Evolutionary conservation across 306 rosid species (phyloP).

Genomic region (Benincasa hispida): DNA sequence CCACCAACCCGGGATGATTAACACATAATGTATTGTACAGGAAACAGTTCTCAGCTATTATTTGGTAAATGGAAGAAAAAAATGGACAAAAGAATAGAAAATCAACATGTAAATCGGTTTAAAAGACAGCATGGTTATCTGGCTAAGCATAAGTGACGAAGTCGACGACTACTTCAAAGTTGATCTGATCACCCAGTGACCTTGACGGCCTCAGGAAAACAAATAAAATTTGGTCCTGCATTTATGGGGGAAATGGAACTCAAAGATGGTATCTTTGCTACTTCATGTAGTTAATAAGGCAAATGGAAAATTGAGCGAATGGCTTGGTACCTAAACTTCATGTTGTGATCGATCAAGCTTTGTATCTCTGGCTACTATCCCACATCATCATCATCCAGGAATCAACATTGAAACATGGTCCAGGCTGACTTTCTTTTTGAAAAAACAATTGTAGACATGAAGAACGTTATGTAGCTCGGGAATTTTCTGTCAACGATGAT

Average conservation of each 20-base stretch:
- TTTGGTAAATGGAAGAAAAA: background rate
- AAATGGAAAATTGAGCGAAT: background rate
- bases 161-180: background rate
- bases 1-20: background rate
- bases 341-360: background rate
- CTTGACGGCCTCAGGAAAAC: background rate
- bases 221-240: background rate
- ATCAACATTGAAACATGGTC: background rate
- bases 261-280: background rate
- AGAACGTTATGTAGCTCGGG: constrained; percentile 25
- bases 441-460: constrained; percentile 14
- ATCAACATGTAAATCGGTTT: background rate
- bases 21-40: background rate
- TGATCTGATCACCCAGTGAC: background rate
- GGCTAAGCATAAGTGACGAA: background rate
- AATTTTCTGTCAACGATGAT: constrained; percentile 49
- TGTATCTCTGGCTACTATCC: background rate
- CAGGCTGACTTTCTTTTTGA: background rate
- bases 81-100: constrained; percentile 1
- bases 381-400: background rate
- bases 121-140: background rate
- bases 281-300: background rate
- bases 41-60: background rate
- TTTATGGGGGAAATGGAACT: background rate
- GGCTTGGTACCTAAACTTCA: constrained; percentile 3